Conservation (phyloP, 2,329 filamentous ascomycete species). For the Shiraia sp. region DNA sequence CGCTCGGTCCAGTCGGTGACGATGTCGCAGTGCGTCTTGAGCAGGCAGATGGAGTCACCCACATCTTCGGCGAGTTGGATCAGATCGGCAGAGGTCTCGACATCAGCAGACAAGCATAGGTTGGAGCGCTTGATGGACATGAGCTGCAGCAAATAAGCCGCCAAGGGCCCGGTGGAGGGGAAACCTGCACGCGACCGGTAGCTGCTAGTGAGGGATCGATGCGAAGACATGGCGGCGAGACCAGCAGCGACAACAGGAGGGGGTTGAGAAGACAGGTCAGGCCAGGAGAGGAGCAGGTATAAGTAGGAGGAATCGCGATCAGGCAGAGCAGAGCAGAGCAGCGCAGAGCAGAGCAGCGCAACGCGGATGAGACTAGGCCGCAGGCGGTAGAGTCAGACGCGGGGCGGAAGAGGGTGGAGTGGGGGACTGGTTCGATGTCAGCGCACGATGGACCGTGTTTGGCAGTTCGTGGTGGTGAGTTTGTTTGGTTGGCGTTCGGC, state of each 20-base stretch:
- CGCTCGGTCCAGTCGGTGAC: constrained; percentile 63
- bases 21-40: constrained; percentile 66
- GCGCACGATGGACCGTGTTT: too few species aligned
- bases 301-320: too few species aligned
- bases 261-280: not conserved
- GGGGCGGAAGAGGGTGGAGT: too few species aligned
- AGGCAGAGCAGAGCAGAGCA: too few species aligned
- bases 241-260: not conserved
- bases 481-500: too few species aligned
- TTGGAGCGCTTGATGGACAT: constrained; percentile 57
- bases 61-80: constrained; percentile 61
- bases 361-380: too few species aligned
- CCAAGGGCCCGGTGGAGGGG: constrained; percentile 49
- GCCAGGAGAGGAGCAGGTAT: not conserved
- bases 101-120: constrained; percentile 60
- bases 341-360: too few species aligned
- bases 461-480: too few species aligned
- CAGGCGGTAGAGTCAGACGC: too few species aligned
- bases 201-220: constrained; percentile 43
- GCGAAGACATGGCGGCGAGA: constrained; percentile 33
- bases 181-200: constrained; percentile 52
- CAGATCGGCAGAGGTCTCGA: constrained; percentile 60
- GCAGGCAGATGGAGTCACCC: constrained; percentile 63
- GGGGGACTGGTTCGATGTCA: too few species aligned
- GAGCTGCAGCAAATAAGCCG: constrained; percentile 53